Conservation (phyloP, 2,329 filamentous ascomycete genomes). For the Fusarium chaquense region DNA sequence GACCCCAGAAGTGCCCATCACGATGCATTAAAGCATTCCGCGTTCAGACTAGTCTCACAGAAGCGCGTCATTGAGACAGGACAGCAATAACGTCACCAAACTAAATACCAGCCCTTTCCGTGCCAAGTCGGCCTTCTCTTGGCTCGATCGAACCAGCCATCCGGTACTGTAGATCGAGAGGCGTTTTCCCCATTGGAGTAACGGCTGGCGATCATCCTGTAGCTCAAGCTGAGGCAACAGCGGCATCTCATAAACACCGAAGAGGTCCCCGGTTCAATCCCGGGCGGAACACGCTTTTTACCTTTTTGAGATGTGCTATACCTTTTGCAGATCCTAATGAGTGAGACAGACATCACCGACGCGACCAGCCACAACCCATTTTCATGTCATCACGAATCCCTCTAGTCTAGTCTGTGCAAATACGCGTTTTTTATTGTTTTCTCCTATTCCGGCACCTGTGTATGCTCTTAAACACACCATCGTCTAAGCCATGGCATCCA, state of each 20-base stretch:
- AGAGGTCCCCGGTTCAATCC: conserved; percentile 25
- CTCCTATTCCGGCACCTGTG: neutral
- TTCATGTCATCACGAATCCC: neutral
- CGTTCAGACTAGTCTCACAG: neutral
- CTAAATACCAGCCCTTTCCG: neutral
- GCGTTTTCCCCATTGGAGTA: neutral
- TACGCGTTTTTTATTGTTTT: neutral
- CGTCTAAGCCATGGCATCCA: neutral
- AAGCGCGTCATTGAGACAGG: neutral
- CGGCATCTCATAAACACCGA: conserved; percentile 18
- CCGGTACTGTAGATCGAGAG: neutral
- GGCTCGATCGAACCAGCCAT: neutral
- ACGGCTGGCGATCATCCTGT: neutral
- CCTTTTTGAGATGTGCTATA: fast-evolving
- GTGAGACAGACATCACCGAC: neutral
- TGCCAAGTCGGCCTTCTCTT: neutral
- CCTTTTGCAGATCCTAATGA: neutral
- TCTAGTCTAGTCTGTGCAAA: neutral
- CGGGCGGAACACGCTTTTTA: conserved; percentile 10
- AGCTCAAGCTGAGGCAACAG: neutral
- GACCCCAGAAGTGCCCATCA: neutral
- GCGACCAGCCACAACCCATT: neutral
- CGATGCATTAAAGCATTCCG: neutral
- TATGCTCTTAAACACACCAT: neutral
- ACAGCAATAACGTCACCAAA: neutral